These are phyloP conservation scores for Picochlorum sp. DNA, from an alignment of 139 green algal genomes.

Conservation along the genomic window DNA sequence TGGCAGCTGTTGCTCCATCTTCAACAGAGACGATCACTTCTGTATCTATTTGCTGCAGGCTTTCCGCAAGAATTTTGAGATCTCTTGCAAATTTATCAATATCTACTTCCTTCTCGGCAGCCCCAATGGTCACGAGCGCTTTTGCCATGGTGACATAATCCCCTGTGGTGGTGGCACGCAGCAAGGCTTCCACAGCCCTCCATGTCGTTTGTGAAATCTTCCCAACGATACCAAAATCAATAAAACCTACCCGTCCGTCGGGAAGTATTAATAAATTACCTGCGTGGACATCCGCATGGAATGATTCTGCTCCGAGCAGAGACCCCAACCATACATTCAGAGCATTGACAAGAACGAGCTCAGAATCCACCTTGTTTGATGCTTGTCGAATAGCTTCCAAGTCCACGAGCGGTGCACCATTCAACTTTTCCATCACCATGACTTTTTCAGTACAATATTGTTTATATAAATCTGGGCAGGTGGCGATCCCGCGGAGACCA, in stretches of 20 bases:
- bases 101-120: slow-evolving; percentile 44
- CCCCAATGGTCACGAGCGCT: slow-evolving; percentile 55
- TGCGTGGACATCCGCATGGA: slow-evolving; percentile 95
- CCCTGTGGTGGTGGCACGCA: slow-evolving; percentile 40
- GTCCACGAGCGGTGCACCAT: slow-evolving; percentile 86
- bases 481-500: slow-evolving; percentile 53
- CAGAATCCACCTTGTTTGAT: slow-evolving; percentile 7
- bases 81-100: slow-evolving; percentile 56
- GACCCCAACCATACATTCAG: slow-evolving; percentile 91
- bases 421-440: slow-evolving; percentile 86
- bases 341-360: slow-evolving; percentile 67
- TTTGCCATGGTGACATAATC: slow-evolving; percentile 74
- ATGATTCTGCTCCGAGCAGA: slow-evolving; percentile 76
- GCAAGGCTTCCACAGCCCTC: slow-evolving; percentile 64
- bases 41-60: slow-evolving; percentile 36
- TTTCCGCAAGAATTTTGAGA: slow-evolving; percentile 54
- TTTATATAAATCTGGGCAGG: slow-evolving; percentile 68
- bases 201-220: slow-evolving; percentile 57
- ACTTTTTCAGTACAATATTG: slow-evolving; percentile 67
- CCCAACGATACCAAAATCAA: slow-evolving; percentile 95
- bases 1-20: slow-evolving; percentile 33
- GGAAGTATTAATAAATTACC: slow-evolving; percentile 90
- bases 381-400: slow-evolving; percentile 64
- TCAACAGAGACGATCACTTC: slow-evolving; percentile 18
- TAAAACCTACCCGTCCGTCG: slow-evolving; percentile 63